Percentiles rank a stretch among this genome's conserved stretches.
Conservation (phyloP, 306 rosid genomes). For the Prunus dulcis region DNA sequence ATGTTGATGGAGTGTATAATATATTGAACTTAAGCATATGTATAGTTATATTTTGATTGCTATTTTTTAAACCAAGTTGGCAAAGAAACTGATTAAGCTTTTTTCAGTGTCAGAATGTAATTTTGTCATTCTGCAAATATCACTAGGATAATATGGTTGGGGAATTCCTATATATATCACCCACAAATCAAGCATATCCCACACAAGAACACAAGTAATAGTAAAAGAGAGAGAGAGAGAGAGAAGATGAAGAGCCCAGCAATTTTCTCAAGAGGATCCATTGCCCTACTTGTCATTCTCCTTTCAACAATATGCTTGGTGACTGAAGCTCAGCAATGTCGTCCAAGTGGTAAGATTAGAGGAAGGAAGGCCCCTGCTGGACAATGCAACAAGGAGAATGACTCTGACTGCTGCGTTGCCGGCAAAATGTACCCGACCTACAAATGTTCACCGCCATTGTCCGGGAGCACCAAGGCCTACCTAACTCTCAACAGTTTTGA, state of each 20-base stretch:
- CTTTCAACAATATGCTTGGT: background rate
- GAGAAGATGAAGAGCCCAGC: conserved; percentile 8
- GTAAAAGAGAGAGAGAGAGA: background rate
- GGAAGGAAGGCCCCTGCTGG: conserved; percentile 22
- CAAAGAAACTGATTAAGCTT: background rate
- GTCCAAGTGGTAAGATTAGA: conserved; percentile 18
- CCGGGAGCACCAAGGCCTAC: conserved; percentile 26
- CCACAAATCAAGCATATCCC: background rate
- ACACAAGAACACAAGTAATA: background rate
- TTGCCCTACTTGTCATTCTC: background rate
- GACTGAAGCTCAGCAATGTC: conserved; percentile 15
- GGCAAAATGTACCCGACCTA: conserved; percentile 31
- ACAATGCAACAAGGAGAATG: conserved; percentile 19
- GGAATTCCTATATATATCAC: background rate
- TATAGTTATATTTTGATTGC: no score
- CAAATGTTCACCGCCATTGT: conserved; percentile 35
- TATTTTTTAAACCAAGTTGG: no score
- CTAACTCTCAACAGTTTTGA: conserved; percentile 48
- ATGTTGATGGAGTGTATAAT: no score
- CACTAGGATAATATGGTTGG: background rate
- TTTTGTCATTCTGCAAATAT: conserved; percentile 5
- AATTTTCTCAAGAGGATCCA: background rate
- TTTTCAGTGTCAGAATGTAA: background rate
- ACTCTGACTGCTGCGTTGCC: conserved; percentile 22
- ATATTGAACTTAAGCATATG: no score